Percentiles rank a stretch among this genome's conserved stretches.
Conservation (phyloP, 768 basidiomycete species). For the Coprinopsis cinerea region DNA sequence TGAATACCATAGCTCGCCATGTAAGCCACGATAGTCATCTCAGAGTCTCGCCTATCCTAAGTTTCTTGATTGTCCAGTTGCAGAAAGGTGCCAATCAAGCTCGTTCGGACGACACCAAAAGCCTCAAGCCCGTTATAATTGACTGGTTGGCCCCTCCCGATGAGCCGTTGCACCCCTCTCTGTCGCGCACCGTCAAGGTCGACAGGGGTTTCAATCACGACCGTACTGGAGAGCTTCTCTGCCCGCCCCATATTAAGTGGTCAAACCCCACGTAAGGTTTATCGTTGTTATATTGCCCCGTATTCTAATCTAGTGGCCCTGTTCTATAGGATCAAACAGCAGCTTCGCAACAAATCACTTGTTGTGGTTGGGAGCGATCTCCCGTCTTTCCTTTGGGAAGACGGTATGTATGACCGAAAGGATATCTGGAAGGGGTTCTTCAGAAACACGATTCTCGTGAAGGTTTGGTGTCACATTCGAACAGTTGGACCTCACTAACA, state of each 20-base stretch:
- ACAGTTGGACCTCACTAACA: neutral
- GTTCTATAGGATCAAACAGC: conserved; percentile 6
- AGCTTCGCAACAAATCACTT: conserved; percentile 14
- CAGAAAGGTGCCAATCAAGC: conserved; percentile 18
- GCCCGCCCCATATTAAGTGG: conserved; percentile 14
- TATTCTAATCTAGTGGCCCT: neutral
- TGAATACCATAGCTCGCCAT: conserved; percentile 17
- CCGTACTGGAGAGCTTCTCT: conserved; percentile 14
- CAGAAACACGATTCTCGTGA: conserved; percentile 16
- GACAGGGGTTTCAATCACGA: conserved; percentile 14
- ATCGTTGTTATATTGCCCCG: neutral
- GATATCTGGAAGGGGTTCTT: conserved; percentile 24
- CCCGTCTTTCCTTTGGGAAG: conserved; percentile 18
- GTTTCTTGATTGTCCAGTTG: conserved; percentile 15
- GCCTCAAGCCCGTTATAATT: conserved; percentile 16
- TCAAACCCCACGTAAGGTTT: conserved; percentile 5
- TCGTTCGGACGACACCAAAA: conserved; percentile 14
- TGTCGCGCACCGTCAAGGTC: conserved; percentile 9
- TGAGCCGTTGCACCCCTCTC: conserved; percentile 9
- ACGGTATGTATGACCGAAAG: conserved; percentile 16
- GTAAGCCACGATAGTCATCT: conserved; percentile 1
- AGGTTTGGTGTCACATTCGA: conserved; percentile 9
- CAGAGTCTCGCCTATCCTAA: neutral
- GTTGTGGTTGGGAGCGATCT: conserved; percentile 18
- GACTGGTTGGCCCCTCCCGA: conserved; percentile 21